Conservation (phyloP, 2,329 filamentous ascomycete species). For the Trichoderma sp. region DNA sequence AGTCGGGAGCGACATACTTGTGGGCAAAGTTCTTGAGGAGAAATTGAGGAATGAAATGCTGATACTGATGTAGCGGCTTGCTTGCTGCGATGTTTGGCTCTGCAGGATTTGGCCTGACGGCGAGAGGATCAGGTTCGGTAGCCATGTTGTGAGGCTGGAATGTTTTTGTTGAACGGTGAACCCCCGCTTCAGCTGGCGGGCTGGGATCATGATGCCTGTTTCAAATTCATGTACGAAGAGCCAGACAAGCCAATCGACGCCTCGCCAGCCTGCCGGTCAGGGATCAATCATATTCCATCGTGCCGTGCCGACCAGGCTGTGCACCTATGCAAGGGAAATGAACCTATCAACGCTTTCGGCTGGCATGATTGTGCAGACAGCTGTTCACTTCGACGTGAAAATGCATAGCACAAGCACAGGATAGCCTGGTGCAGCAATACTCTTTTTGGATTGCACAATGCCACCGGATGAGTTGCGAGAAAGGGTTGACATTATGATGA, state of each 20-base stretch:
- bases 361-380: background rate
- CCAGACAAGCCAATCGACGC: background rate
- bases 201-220: background rate
- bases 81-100: background rate
- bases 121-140: background rate
- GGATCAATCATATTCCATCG: background rate
- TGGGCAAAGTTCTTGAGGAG: conserved; percentile 7
- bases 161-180: background rate
- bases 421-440: background rate
- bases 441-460: background rate
- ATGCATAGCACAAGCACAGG: background rate
- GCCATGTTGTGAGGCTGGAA: background rate
- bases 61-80: background rate
- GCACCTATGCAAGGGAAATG: background rate
- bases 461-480: background rate
- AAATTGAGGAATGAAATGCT: conserved; percentile 13
- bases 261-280: background rate
- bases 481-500: background rate
- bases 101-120: background rate
- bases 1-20: background rate
- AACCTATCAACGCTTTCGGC: background rate
- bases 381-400: background rate
- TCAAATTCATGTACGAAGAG: background rate
- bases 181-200: background rate
- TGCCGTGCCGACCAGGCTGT: background rate